Base-by-base conservation (phyloP, 768 basidiomycete species). In the Pisolithus tinctorius region DNA sequence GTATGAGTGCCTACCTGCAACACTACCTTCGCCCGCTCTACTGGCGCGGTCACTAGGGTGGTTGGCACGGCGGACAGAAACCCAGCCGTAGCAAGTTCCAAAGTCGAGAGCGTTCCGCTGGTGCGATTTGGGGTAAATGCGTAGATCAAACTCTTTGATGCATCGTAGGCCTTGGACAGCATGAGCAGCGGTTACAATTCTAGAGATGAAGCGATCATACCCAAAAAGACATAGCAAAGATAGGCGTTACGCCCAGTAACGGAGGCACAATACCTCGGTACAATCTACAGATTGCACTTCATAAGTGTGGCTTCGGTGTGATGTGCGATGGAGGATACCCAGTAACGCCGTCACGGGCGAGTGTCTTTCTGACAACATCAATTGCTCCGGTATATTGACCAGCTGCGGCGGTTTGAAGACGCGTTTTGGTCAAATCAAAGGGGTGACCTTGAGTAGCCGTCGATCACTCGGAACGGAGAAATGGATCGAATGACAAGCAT, bases 221-320 rank as follows among this genome's bases (percentile, higher is more conserved):
- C 94, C 94, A 97, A 76, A 99, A 98, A 4, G 93, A 95, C 29
- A 98, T 74, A 4, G 96, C 96, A 61, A 99, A 99, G 63, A 97
- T 98, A 31, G 96, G 96, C 4, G 96, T 98, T 27, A 99, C 92
- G 27, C 95, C 93, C 29, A 96, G 73, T 52, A 97, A 69, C 41
- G 94, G 94, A 31, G 94, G 93, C 4, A 94, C 87, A 71, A 97
- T 92, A 34, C 92, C 93, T 55, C 92, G 88, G 63, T 93, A 95
- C 64, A 95, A 63, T 27, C 91, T 93, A 47, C 37, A 51, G 17
- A n/a, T 30, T 45, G 41, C 30, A 4, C 34, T 13, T 25, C 31
- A n/a, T 34, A 20, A 17, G 34, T 40, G 30, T 57, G 63, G 48
- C 20, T 17, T 6, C 20, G 11, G 13, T 10, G 20, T 36, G 31